Percentiles rank a stretch among this genome's conserved stretches.
Evolutionary conservation across 352 stramenopile species (phyloP).

Genomic region (Phytopythium oedochilum): DNA sequence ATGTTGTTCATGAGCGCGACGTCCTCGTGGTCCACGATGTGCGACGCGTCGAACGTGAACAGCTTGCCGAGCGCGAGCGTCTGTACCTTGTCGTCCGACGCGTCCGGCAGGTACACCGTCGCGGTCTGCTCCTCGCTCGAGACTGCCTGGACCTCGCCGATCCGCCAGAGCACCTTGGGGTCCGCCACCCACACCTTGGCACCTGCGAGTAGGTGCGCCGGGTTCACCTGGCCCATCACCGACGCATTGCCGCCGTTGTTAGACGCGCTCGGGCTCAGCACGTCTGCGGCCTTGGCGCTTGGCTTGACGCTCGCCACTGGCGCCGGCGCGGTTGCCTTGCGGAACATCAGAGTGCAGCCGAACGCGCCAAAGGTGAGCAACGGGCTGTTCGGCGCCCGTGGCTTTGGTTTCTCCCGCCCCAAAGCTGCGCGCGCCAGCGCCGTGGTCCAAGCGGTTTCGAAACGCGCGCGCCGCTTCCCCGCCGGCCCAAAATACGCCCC

Average conservation of each 20-base stretch:
- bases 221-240: conserved; percentile 41
- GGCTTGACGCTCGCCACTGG: background rate
- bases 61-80: conserved; percentile 46
- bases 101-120: conserved; percentile 57
- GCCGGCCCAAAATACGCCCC: background rate
- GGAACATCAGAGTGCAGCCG: background rate
- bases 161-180: conserved; percentile 69
- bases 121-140: conserved; percentile 37
- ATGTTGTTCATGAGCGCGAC: conserved; percentile 89
- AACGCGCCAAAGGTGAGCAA: background rate
- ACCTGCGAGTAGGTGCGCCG: conserved; percentile 39
- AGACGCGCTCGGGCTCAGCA: conserved; percentile 2
- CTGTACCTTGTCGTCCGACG: conserved; percentile 54
- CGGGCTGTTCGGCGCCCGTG: too few relatives aligned
- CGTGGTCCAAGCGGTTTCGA: conserved; percentile 1
- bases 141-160: conserved; percentile 65
- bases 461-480: conserved; percentile 1
- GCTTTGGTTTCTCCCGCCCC: background rate
- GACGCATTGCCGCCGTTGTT: background rate
- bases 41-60: conserved; percentile 77
- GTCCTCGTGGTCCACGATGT: conserved; percentile 82
- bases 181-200: conserved; percentile 78
- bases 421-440: background rate
- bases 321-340: background rate
- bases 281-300: background rate